Conservation (phyloP, 805 yeast genomes). For the Clavispora asparagi region DNA sequence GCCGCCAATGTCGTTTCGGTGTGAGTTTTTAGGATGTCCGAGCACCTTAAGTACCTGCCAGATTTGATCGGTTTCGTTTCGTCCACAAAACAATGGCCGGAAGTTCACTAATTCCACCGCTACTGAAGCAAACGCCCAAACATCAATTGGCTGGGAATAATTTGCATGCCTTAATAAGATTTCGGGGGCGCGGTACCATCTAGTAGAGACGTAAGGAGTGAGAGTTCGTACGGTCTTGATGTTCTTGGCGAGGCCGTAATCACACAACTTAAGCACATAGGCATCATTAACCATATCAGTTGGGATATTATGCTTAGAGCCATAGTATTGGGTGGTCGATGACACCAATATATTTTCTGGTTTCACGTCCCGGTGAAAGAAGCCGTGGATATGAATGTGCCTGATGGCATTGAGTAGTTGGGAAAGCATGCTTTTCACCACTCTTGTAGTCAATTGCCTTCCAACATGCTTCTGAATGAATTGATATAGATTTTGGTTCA, state of each 20-base stretch:
- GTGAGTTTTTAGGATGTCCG: constrained; percentile 57
- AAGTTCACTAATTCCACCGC: constrained; percentile 70
- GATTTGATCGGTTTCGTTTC: constrained; percentile 72
- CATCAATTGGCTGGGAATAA: constrained; percentile 68
- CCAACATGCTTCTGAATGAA: constrained; percentile 60
- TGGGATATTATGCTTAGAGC: constrained; percentile 36
- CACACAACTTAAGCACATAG: constrained; percentile 71
- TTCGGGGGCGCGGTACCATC: constrained; percentile 87
- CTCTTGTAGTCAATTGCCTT: constrained; percentile 48
- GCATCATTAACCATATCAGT: constrained; percentile 32
- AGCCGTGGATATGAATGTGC: constrained; percentile 70
- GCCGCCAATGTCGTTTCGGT: constrained; percentile 49
- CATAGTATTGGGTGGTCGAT: constrained; percentile 51
- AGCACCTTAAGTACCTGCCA: constrained; percentile 60
- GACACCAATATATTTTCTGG: constrained; percentile 86
- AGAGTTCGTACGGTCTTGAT: constrained; percentile 48
- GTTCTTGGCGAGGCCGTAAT: constrained; percentile 72
- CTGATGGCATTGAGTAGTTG: constrained; percentile 74
- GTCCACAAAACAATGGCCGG: constrained; percentile 80
- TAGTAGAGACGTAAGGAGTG: constrained; percentile 74
- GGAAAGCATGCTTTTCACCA: constrained; percentile 60
- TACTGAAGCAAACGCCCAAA: constrained; percentile 84
- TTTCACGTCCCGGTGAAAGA: constrained; percentile 85
- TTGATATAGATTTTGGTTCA: constrained; percentile 79
- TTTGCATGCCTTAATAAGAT: constrained; percentile 57